Evolutionary conservation across 208 protist species (phyloP).

Genomic region (Wallacemonas sp.): DNA sequence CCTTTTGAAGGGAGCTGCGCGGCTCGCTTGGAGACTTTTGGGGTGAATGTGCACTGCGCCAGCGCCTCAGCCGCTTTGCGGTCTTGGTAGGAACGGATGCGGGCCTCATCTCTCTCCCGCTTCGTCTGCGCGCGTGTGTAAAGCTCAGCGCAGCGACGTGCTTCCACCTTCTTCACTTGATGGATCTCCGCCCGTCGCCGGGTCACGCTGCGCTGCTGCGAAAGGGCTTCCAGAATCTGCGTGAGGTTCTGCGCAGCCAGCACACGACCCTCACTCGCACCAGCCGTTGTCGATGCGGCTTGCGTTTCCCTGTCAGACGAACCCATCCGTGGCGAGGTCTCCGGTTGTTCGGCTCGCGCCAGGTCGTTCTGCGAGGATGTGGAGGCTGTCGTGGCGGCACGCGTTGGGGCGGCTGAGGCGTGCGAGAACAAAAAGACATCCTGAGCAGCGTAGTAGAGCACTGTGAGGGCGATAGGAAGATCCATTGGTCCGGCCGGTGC

Average conservation of each 20-base stretch:
- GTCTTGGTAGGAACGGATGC: conserved; percentile 8
- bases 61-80: conserved; percentile 26
- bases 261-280: not conserved
- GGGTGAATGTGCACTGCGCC: conserved; percentile 52
- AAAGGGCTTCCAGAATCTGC: conserved; percentile 30
- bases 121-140: conserved; percentile 19
- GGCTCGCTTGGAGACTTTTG: conserved; percentile 30
- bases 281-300: not conserved
- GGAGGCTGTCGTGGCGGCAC: no score
- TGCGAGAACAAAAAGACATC: no score
- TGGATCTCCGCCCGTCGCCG: conserved; percentile 18
- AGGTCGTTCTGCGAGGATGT: no score
- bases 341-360: no score
- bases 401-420: no score
- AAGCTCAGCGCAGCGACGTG: conserved; percentile 22
- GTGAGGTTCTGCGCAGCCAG: conserved; percentile 18
- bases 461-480: conserved; percentile 39
- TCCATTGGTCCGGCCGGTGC: conserved; percentile 15
- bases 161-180: conserved; percentile 23
- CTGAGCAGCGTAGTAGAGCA: conserved; percentile 53
- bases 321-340: no score
- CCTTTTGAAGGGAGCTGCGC: conserved; percentile 37
- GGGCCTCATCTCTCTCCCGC: not conserved
- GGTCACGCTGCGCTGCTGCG: conserved; percentile 16
- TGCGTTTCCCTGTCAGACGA: no score